Conservation (phyloP, 768 basidiomycete genomes). For the Xerocomellus amylosporus region DNA sequence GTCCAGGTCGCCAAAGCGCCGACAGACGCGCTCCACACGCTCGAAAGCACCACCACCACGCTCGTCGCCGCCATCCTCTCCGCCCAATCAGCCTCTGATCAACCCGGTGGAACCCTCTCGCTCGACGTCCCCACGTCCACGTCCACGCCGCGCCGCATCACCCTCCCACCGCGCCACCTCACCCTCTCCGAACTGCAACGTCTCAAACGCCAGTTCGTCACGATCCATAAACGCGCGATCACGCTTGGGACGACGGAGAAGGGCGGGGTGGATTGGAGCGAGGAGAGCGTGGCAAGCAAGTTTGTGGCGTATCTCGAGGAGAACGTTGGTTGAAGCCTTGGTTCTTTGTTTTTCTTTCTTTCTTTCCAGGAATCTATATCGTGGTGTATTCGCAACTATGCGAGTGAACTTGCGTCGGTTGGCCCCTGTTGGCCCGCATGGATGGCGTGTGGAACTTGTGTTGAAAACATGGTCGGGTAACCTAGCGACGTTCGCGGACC, state of each 20-base stretch:
- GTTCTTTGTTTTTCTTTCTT: no score
- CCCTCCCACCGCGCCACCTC: slow-evolving; percentile 65
- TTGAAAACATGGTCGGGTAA: no score
- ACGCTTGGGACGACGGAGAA: slow-evolving; percentile 78
- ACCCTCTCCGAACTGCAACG: slow-evolving; percentile 88
- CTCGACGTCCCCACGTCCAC: slow-evolving; percentile 39
- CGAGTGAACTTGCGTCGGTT: no score
- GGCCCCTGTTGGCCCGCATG: no score
- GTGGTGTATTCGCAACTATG: no score
- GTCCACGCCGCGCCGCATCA: no score
- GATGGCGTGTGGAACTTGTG: no score
- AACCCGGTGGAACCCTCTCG: slow-evolving; percentile 41
- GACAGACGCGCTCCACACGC: slow-evolving; percentile 77
- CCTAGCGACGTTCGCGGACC: no score
- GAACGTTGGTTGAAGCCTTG: slow-evolving; percentile 46
- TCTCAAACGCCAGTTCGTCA: slow-evolving; percentile 87
- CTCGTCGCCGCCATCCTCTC: slow-evolving; percentile 73
- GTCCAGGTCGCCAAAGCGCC: slow-evolving; percentile 76
- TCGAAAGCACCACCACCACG: slow-evolving; percentile 74
- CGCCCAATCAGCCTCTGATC: slow-evolving; percentile 52
- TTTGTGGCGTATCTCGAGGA: slow-evolving; percentile 74
- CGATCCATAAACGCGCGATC: slow-evolving; percentile 85
- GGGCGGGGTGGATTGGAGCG: slow-evolving; percentile 74
- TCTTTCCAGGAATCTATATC: no score
- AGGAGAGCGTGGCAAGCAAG: slow-evolving; percentile 63